A percentile compares a stretch with the other conserved stretches of the same genome.
Evolutionary conservation across 2,329 filamentous ascomycete species (phyloP).

Genomic region (Amauroascus niger): DNA sequence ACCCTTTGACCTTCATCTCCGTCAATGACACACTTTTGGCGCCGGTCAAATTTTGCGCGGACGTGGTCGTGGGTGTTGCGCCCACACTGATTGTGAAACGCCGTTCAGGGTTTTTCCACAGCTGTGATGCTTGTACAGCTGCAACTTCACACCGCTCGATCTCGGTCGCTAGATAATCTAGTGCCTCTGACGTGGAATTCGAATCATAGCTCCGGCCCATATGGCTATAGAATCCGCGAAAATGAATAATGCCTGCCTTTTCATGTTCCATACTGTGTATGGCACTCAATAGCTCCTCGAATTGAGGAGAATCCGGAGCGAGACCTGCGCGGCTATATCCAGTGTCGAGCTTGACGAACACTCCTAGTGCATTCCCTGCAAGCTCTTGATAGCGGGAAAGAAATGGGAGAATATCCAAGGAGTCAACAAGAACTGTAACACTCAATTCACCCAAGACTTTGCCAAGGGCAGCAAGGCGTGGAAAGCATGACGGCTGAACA

Average conservation of each 20-base stretch:
- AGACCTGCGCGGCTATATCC: slow-evolving; percentile 62
- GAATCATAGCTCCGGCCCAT: slow-evolving; percentile 60
- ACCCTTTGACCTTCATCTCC: slow-evolving; percentile 12
- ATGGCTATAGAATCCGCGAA: slow-evolving; percentile 62
- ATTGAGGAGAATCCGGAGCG: slow-evolving; percentile 36
- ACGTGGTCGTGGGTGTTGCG: slow-evolving; percentile 62
- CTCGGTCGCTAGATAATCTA: slow-evolving; percentile 51
- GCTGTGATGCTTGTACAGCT: slow-evolving; percentile 16
- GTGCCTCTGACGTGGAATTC: slow-evolving; percentile 46
- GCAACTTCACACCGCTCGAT: slow-evolving; percentile 39
- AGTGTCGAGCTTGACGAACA: slow-evolving; percentile 66
- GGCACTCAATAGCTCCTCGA: slow-evolving; percentile 21
- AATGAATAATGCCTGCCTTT: slow-evolving; percentile 21
- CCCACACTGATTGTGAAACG: slow-evolving; percentile 56
- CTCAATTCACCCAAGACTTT: slow-evolving; percentile 45
- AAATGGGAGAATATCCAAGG: slow-evolving; percentile 49
- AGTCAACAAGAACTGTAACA: slow-evolving; percentile 58
- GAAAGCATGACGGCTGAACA: slow-evolving; percentile 51
- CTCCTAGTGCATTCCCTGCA: slow-evolving; percentile 39
- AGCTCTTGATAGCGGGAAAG: slow-evolving; percentile 38
- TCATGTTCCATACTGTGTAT: slow-evolving; percentile 20
- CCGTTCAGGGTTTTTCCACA: slow-evolving; percentile 12
- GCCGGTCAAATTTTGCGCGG: slow-evolving; percentile 50
- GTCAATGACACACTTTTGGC: slow-evolving; percentile 17
- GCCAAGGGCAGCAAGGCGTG: slow-evolving; percentile 50